Evolutionary conservation across 2,329 filamentous ascomycete genomes (phyloP).

Genomic region (Hymenoscyphus infarciens): DNA sequence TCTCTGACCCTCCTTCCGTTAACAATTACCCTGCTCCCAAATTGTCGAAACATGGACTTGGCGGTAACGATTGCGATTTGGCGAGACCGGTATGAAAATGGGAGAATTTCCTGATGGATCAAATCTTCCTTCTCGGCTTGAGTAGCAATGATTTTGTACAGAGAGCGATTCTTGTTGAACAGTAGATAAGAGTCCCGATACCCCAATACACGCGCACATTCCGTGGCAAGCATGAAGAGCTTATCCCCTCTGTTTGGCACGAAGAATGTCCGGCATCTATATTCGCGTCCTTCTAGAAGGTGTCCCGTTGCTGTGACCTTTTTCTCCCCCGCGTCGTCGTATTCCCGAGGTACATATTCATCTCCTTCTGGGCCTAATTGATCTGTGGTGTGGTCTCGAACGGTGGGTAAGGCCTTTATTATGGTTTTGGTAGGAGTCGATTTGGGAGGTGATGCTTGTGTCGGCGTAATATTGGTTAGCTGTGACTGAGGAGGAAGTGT

Average conservation of each 20-base stretch:
- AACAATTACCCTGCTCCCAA: constrained; percentile 88
- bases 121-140: constrained; percentile 96
- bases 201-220: constrained; percentile 88
- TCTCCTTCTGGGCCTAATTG: constrained; percentile 86
- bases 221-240: constrained; percentile 97
- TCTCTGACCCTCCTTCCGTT: constrained; percentile 89
- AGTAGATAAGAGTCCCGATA: constrained; percentile 97
- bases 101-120: constrained; percentile 89
- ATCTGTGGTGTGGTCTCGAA: constrained; percentile 94
- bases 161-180: constrained; percentile 96
- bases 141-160: constrained; percentile 96
- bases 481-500: constrained; percentile 32
- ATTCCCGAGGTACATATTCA: constrained; percentile 91
- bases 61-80: constrained; percentile 98
- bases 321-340: constrained; percentile 88
- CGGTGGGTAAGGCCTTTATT: constrained; percentile 90
- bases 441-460: constrained; percentile 66
- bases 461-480: constrained; percentile 35
- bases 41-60: constrained; percentile 97
- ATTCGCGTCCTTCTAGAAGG: constrained; percentile 77
- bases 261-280: constrained; percentile 88
- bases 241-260: constrained; percentile 89
- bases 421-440: constrained; percentile 77
- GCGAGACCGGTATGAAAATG: constrained; percentile 95
- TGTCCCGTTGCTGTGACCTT: constrained; percentile 86